Evolutionary conservation across 345 rosid genomes (phyloP), one percentile per base, ranked within the genome.

Genomic region (Durio zibethinus): DNA sequence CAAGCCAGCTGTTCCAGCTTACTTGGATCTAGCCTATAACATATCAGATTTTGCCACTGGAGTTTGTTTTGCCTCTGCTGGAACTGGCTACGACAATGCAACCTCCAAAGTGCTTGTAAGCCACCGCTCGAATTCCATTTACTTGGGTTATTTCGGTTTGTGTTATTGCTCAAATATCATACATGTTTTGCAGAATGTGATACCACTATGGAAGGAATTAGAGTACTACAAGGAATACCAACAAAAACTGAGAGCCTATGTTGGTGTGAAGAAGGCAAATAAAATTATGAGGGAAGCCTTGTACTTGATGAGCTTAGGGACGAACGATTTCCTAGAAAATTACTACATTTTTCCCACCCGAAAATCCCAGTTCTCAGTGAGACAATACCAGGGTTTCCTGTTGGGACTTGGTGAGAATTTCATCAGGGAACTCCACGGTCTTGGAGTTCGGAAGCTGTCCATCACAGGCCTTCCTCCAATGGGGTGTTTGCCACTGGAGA

Each of bases 401-500:
- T 43, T 85, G 1, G 86, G 80, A 54, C 78, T 83, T 1, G 82
- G 93, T 1, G 82, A 77, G 7, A 52, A 43, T 64, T 82, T 89
- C 72, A 18, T 89, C 11, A 69, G 70, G 45, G 62, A 88, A 3
- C 72, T 91, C 1, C 77, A 89, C 35, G 47, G 59, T 6, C 85
- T 88, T 0, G 96, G 96, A 4, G 92, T 73, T 14, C 73, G 90
- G 65, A 91, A 89, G 74, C 36, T 91, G 29, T 84, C 93, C 42
- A 31, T 89, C 23, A 84, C 87, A 1, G 93, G 93, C 12, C 36
- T 89, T 9, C 89, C 89, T 40, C 96, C 96, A 10, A 89, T 91
- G 96, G 96, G 93, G 31, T 91, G 96, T 69, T 71, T 91, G 87
- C 96, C 93, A 15, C 36, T 91, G 38, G 92, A 91, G 81, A 85